Evolutionary conservation across 176 grass and related monocot genomes (phyloP).

Genomic region (Ananas comosus): DNA sequence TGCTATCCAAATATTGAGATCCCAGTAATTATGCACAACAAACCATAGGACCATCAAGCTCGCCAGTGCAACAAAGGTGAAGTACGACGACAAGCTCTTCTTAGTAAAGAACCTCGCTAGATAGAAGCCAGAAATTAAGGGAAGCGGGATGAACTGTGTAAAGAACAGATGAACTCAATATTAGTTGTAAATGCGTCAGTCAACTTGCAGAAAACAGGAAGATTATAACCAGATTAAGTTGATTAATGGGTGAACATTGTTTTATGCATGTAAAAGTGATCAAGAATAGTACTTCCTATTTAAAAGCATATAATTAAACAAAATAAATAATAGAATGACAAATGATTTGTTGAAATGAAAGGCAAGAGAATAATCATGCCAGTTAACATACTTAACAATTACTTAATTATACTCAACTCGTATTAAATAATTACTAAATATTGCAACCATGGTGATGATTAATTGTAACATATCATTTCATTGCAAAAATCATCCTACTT

Average conservation of each 20-base stretch:
- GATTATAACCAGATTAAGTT: neutral
- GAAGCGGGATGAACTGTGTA: constrained; percentile 78
- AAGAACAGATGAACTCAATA: constrained; percentile 3
- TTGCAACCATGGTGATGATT: too few relatives aligned
- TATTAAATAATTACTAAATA: too few relatives aligned
- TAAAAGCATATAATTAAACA: neutral
- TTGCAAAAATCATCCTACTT: too few relatives aligned
- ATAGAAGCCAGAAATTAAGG: constrained; percentile 87
- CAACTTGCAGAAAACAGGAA: neutral
- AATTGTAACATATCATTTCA: too few relatives aligned
- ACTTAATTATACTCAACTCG: too few relatives aligned
- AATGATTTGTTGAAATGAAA: neutral
- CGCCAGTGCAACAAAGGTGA: constrained; percentile 78
- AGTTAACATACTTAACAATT: neutral
- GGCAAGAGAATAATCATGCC: neutral
- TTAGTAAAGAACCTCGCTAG: constrained; percentile 84
- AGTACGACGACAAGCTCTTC: constrained; percentile 97
- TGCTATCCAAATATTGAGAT: constrained; percentile 97
- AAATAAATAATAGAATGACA: neutral
- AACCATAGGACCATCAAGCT: constrained; percentile 98
- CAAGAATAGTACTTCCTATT: neutral
- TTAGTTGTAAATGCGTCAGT: constrained; percentile 1
- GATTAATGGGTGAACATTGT: neutral
- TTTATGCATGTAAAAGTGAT: neutral
- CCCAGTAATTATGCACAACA: constrained; percentile 96